Evolutionary conservation across 305 asterid species (phyloP).

Genomic region (Fraxinus velutina): DNA sequence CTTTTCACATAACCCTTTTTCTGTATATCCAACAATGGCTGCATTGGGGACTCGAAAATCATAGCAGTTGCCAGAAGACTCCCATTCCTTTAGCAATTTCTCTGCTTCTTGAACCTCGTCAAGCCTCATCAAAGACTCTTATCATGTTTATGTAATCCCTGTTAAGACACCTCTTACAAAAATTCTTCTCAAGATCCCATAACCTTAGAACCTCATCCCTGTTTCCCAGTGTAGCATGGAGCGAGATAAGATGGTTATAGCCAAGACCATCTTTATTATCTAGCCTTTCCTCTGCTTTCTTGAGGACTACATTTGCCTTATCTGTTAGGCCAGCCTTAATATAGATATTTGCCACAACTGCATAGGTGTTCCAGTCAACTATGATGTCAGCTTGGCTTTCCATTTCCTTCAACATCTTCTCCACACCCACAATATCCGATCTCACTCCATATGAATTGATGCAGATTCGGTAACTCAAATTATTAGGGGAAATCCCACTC

Average conservation of each 20-base stretch:
- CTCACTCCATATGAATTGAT: conserved; percentile 63
- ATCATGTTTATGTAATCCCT: conserved; percentile 56
- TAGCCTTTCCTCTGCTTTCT: conserved; percentile 55
- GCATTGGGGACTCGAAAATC: conserved; percentile 62
- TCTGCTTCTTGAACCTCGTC: conserved; percentile 61
- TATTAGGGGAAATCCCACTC: conserved; percentile 52
- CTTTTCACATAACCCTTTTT: conserved; percentile 44
- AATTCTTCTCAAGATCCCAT: conserved; percentile 51
- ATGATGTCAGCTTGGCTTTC: conserved; percentile 45
- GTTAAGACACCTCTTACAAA: conserved; percentile 52
- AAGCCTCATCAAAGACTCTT: conserved; percentile 59
- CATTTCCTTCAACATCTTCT: conserved; percentile 61
- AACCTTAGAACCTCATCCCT: conserved; percentile 53
- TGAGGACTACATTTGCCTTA: conserved; percentile 52
- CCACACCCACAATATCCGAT: conserved; percentile 64
- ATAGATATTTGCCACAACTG: conserved; percentile 63
- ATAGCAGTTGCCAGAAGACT: conserved; percentile 52
- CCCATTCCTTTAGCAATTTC: conserved; percentile 65
- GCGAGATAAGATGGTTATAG: conserved; percentile 67
- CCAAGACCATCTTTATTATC: conserved; percentile 49
- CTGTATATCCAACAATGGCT: conserved; percentile 46
- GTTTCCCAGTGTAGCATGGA: conserved; percentile 60
- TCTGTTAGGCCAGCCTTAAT: conserved; percentile 41
- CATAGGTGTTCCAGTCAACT: conserved; percentile 74
- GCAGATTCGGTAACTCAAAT: conserved; percentile 69